Conservation (phyloP, 352 stramenopile species). For the Phytophthora uliginosa region DNA sequence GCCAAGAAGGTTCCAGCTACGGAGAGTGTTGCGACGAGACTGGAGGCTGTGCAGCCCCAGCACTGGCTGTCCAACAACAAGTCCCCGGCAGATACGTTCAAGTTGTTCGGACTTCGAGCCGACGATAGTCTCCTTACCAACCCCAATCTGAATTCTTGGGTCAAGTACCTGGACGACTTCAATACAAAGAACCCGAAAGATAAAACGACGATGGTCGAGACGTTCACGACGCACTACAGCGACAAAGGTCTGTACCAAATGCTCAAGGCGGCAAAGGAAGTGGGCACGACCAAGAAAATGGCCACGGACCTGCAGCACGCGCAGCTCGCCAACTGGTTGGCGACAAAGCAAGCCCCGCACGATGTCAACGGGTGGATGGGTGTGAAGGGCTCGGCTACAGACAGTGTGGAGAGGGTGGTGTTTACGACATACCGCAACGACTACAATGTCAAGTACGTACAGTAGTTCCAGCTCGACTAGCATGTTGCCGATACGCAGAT, state of each 20-base stretch:
- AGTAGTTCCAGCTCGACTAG: no score
- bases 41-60: not conserved
- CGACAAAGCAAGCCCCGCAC: not conserved
- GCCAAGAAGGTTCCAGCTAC: not conserved
- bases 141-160: not conserved
- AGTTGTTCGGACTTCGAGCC: not conserved
- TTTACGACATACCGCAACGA: constrained; percentile 15
- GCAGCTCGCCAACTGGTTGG: constrained; percentile 6
- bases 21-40: not conserved
- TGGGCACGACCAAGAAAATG: not conserved
- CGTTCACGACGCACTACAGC: not conserved
- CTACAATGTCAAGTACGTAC: not conserved
- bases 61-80: not conserved
- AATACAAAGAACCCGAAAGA: not conserved
- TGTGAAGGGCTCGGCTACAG: not conserved
- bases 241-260: not conserved
- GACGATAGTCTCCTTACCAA: not conserved
- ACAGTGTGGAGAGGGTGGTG: not conserved
- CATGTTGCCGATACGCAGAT: no score
- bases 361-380: not conserved
- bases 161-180: constrained; percentile 9
- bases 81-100: not conserved
- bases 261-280: not conserved
- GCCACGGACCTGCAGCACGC: constrained; percentile 2
- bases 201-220: constrained; percentile 8